phyloP scores from a whole-genome alignment of 371 early-diverging fungal species.

The Coemansia sp. region DNA sequence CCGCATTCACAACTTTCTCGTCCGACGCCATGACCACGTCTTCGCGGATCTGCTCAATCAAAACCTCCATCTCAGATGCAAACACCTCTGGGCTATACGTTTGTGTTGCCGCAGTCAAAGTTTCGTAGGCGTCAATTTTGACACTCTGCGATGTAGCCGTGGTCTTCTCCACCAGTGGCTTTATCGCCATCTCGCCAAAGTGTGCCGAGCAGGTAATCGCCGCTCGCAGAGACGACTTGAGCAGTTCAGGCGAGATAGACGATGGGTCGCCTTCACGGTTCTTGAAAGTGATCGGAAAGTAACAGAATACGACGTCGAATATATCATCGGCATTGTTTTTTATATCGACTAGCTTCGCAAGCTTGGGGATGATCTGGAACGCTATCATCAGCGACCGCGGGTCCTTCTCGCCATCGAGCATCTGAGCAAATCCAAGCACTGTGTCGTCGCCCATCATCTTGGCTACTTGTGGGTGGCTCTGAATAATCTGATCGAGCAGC shows the following conservation, averaged over 20 bases:
- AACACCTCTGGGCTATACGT: slow-evolving; percentile 24
- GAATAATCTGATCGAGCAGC: slow-evolving; percentile 54
- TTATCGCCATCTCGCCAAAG: slow-evolving; percentile 79
- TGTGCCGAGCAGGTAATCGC: slow-evolving; percentile 62
- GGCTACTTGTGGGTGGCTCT: slow-evolving; percentile 42
- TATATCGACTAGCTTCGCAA: slow-evolving; percentile 73
- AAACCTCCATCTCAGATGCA: slow-evolving; percentile 22
- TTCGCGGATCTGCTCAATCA: slow-evolving; percentile 52
- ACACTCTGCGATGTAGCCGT: slow-evolving; percentile 82
- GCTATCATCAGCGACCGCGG: slow-evolving; percentile 88
- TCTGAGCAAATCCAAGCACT: slow-evolving; percentile 78
- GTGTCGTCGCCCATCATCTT: slow-evolving; percentile 58
- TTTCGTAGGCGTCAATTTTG: slow-evolving; percentile 83
- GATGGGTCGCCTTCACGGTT: slow-evolving; percentile 92
- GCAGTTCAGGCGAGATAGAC: slow-evolving; percentile 87
- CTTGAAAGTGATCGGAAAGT: slow-evolving; percentile 98
- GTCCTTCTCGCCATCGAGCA: slow-evolving; percentile 97
- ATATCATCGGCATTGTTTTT: slow-evolving; percentile 78
- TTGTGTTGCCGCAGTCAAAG: slow-evolving; percentile 25
- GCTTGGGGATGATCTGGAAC: slow-evolving; percentile 68
- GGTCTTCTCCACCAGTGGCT: slow-evolving; percentile 86
- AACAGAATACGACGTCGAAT: slow-evolving; percentile 94
- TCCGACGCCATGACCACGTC: slow-evolving; percentile 45
- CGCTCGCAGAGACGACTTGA: slow-evolving; percentile 72
- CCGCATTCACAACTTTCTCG: slow-evolving; percentile 29